Conservation (phyloP, 2,329 filamentous ascomycete genomes). For the Fusarium coicis region DNA sequence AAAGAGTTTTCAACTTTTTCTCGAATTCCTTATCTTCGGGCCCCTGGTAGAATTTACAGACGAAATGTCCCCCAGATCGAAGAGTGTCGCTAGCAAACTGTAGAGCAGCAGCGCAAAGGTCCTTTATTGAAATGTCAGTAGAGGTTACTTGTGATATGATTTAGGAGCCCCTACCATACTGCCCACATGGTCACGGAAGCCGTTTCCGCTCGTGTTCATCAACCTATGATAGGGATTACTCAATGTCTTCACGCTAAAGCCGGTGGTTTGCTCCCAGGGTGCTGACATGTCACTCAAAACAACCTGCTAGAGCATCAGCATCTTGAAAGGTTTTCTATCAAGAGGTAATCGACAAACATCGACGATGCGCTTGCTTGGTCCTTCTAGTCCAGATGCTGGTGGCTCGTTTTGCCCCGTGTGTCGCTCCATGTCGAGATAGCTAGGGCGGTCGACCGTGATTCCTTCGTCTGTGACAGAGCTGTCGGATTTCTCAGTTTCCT, state of each 20-base stretch:
- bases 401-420: slow-evolving; percentile 38
- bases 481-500: slow-evolving; percentile 3
- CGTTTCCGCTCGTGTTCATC: slow-evolving; percentile 97
- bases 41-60: slow-evolving; percentile 98
- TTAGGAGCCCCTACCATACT: slow-evolving; percentile 80
- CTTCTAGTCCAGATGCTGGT: slow-evolving; percentile 5
- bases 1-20: slow-evolving; percentile 77
- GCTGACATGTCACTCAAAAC: slow-evolving; percentile 99
- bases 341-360: slow-evolving; percentile 63
- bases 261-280: slow-evolving; percentile 86
- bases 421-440: slow-evolving; percentile 75
- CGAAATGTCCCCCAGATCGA: slow-evolving; percentile 83
- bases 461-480: slow-evolving; percentile 36
- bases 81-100: slow-evolving; percentile 88
- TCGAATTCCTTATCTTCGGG: slow-evolving; percentile 85
- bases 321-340: neutral
- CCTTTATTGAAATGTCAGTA: slow-evolving; percentile 61
- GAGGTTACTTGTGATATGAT: no score
- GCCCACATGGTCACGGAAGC: slow-evolving; percentile 87
- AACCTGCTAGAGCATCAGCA: slow-evolving; percentile 60
- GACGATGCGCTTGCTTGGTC: slow-evolving; percentile 63
- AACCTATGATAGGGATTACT: slow-evolving; percentile 97
- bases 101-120: slow-evolving; percentile 88
- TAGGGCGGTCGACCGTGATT: slow-evolving; percentile 56
- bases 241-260: slow-evolving; percentile 87